phyloP scores from a whole-genome alignment of 179 eudicot genomes.

The Sideroxylon spinosum region DNA sequence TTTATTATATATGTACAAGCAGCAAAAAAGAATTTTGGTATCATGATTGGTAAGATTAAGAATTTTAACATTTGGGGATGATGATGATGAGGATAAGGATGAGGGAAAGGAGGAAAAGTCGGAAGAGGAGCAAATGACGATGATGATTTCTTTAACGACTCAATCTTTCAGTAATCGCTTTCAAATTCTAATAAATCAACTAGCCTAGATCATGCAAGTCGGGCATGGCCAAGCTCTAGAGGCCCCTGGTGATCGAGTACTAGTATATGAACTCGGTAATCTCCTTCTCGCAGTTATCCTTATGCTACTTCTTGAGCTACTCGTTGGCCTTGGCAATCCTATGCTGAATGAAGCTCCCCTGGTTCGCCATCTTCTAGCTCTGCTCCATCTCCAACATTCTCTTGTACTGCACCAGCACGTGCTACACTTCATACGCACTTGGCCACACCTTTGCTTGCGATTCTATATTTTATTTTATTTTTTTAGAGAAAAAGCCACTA shows the following conservation, averaged over 20 bases:
- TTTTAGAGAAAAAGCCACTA: no score
- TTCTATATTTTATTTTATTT: no score
- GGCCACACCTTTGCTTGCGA: slow-evolving; percentile 57
- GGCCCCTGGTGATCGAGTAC: slow-evolving; percentile 25
- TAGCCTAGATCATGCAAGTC: slow-evolving; percentile 33
- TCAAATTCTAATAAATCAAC: slow-evolving; percentile 27
- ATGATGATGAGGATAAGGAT: no score
- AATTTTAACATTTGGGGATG: no score
- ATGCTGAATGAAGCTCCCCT: slow-evolving; percentile 16
- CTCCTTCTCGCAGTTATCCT: slow-evolving; percentile 18
- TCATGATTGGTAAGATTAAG: no score
- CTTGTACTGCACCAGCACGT: slow-evolving; percentile 16
- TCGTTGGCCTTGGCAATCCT: slow-evolving; percentile 16
- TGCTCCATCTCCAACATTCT: slow-evolving; percentile 21
- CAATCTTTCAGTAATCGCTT: slow-evolving; percentile 30
- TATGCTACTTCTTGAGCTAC: slow-evolving; percentile 18
- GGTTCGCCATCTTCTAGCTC: slow-evolving; percentile 20
- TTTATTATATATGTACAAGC: no score
- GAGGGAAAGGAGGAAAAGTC: no score
- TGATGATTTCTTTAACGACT: slow-evolving; percentile 14
- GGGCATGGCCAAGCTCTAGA: slow-evolving; percentile 7
- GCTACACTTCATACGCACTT: slow-evolving; percentile 20
- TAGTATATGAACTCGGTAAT: slow-evolving; percentile 14
- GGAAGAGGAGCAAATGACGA: no score
- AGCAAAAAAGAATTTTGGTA: no score